Evolutionary conservation across 2,329 filamentous ascomycete species (phyloP), one percentile per base, ranked within the genome.

Genomic region (Trichoderma asperellum): DNA sequence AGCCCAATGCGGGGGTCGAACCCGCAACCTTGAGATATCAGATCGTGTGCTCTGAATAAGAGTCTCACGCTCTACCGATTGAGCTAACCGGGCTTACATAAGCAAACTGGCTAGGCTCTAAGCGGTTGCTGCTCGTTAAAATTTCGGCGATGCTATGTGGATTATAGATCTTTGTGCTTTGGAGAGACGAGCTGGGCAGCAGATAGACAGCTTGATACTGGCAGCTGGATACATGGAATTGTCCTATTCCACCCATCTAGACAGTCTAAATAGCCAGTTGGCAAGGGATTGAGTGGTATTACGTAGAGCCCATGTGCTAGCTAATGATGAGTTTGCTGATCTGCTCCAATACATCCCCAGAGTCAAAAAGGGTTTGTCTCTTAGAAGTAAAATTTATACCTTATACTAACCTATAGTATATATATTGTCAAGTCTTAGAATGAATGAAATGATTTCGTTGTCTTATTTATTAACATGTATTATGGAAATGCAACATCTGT

Each of bases 31-130:
- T 84, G 82, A 86, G 83, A 85, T 85, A 43, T 43, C 40, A 43
- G 40, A 43, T n/a, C 40, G 40, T 43, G 40, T 43, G 40, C 18
- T 43, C 18, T 24, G 24, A 24, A 24, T 86, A 86, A 87, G 88
- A 90, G 88, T 89, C 88, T 89, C 85, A 89, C 87, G 88, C 87
- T 90, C 88, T 90, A 89, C 78, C 78, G 77, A 79, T 79, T 79
- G 78, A 79, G 78, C 78, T 79, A 79, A 78, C 78, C 77, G 76
- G 78, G 78, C 40, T 43, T 43, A 43, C 40, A 4, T 43, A 43
- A 43, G 40, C 40, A 43, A 43, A 16, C 16, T 43, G 16, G 40
- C 40, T 43, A n/a, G 18, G 40, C 40, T 43, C 40, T 7, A 43
- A 43, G 40, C 40, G 40, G 40, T 10, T 43, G 40, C 18, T 43